Evolutionary conservation across 2,329 filamentous ascomycete species (phyloP).

Genomic region (Phoma sp.): DNA sequence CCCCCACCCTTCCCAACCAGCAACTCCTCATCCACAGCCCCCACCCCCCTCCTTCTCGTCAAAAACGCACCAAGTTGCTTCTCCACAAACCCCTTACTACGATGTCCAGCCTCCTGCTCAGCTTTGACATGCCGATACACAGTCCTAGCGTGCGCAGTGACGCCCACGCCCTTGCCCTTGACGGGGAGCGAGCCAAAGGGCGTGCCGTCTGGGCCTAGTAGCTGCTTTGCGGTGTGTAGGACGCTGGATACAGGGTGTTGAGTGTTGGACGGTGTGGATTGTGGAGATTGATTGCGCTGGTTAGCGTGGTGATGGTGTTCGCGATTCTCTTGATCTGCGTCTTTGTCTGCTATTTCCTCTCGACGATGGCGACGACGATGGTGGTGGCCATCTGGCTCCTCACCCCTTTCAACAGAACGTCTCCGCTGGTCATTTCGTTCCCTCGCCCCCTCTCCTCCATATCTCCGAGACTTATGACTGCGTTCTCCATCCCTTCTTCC

Average conservation of each 20-base stretch:
- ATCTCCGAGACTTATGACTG: background rate
- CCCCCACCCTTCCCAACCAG: background rate
- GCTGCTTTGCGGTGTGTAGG: background rate
- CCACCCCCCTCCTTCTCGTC: slow-evolving; percentile 8
- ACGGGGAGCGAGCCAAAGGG: slow-evolving; percentile 28
- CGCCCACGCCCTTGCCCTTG: slow-evolving; percentile 21
- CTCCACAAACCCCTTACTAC: slow-evolving; percentile 21
- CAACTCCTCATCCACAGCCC: background rate
- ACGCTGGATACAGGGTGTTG: background rate
- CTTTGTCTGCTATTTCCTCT: no score
- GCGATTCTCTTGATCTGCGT: background rate
- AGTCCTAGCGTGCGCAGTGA: slow-evolving; percentile 25
- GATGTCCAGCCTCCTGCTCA: slow-evolving; percentile 25
- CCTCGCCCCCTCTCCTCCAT: background rate
- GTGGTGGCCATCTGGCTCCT: background rate
- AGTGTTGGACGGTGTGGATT: background rate
- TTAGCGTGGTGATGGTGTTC: background rate
- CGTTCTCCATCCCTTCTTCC: background rate
- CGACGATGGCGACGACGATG: background rate
- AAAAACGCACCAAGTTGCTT: slow-evolving; percentile 17
- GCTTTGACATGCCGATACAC: slow-evolving; percentile 33
- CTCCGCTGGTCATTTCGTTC: no score
- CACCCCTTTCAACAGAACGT: no score
- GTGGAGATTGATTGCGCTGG: background rate
- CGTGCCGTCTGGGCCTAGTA: slow-evolving; percentile 24